Evolutionary conservation across 768 basidiomycete genomes (phyloP).

Genomic region (Trametes gibbosa): DNA sequence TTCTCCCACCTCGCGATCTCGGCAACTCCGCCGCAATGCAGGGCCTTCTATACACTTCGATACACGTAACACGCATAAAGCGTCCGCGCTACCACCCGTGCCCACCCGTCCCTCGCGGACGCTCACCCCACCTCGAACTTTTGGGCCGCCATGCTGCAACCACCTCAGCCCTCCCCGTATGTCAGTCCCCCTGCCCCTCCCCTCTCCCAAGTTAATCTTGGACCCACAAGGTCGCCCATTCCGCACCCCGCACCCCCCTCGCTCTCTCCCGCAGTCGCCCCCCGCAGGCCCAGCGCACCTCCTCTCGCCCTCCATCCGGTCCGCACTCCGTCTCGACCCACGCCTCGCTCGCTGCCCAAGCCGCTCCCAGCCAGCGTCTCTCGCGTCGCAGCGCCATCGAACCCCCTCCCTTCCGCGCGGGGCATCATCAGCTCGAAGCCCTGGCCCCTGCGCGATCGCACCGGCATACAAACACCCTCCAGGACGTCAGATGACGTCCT

Average conservation of each 20-base stretch:
- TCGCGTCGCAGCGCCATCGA: no score
- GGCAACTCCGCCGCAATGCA: neutral
- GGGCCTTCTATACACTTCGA: neutral
- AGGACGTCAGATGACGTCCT: no score
- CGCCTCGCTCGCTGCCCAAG: neutral
- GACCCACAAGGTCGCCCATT: neutral
- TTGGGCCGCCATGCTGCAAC: conserved; percentile 1
- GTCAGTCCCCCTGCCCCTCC: neutral
- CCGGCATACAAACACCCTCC: no score
- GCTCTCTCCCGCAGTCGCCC: neutral
- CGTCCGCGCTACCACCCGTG: conserved; percentile 1
- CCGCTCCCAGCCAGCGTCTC: no score
- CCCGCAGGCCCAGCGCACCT: no score
- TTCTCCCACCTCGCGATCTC: neutral
- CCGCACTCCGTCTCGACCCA: neutral
- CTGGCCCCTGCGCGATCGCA: no score
- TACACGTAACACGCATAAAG: conserved; percentile 5
- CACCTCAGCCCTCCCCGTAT: neutral
- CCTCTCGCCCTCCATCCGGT: neutral
- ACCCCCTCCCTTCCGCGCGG: no score
- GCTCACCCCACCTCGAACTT: neutral
- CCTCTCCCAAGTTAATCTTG: neutral
- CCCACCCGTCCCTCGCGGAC: neutral
- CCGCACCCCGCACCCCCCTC: neutral
- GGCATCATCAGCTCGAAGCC: no score